phyloP scores from a whole-genome alignment of 768 basidiomycete genomes.

The Panaeolus papilionaceus region DNA sequence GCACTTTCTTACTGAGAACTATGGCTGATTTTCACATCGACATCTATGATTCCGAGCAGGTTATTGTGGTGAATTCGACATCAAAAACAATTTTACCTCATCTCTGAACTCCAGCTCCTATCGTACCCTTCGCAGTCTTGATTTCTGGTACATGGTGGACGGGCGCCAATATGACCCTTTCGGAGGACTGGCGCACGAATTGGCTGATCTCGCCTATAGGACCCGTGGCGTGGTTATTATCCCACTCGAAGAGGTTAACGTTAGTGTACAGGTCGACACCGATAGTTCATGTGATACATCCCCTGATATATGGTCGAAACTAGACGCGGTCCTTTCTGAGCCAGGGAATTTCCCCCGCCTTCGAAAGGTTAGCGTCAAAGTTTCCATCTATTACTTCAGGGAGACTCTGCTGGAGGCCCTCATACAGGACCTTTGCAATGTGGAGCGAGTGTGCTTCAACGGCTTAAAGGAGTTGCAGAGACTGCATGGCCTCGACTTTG shows the following conservation, averaged over 20 bases:
- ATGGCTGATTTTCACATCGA: background rate
- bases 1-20: background rate
- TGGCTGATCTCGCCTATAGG: background rate
- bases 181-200: background rate
- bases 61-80: constrained; percentile 3
- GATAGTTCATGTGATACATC: background rate
- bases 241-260: background rate
- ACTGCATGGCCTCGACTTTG: background rate
- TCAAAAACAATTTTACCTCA: background rate
- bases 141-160: constrained; percentile 8
- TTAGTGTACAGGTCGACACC: background rate
- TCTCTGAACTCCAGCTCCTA: background rate
- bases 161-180: constrained; percentile 10
- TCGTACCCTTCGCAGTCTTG: background rate
- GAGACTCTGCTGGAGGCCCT: background rate
- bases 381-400: background rate
- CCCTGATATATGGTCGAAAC: background rate
- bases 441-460: background rate
- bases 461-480: background rate
- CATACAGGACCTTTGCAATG: background rate
- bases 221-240: background rate
- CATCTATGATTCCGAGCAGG: background rate
- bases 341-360: background rate
- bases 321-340: background rate
- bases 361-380: background rate